A percentile compares a stretch with the other conserved stretches of the same genome.
Conservation (phyloP, 768 basidiomycete species). For the Amanita rubescens region DNA sequence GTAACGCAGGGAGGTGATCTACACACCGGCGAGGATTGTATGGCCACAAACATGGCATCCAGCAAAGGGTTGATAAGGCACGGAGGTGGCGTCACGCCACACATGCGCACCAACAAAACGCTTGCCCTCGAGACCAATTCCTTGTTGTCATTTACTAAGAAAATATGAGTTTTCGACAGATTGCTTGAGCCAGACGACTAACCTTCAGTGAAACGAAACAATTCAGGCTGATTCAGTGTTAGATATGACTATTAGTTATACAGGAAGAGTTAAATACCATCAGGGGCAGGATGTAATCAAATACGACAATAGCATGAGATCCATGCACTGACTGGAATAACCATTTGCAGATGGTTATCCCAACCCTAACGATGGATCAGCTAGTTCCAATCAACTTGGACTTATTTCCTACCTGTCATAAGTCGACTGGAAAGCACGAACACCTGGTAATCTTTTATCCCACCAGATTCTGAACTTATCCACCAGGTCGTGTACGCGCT, state of each 20-base stretch:
- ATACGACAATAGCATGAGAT: constrained; percentile 65
- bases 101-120: constrained; percentile 73
- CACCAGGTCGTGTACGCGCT: constrained; percentile 53
- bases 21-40: constrained; percentile 66
- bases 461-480: constrained; percentile 64
- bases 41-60: constrained; percentile 66
- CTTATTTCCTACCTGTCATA: constrained; percentile 57
- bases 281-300: constrained; percentile 76
- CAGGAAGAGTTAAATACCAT: constrained; percentile 42
- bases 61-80: constrained; percentile 63
- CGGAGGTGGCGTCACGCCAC: constrained; percentile 73
- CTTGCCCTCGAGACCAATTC: constrained; percentile 61
- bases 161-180: background rate
- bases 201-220: constrained; percentile 73
- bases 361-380: constrained; percentile 35
- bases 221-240: constrained; percentile 45
- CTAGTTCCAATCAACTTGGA: constrained; percentile 2
- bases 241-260: background rate
- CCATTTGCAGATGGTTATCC: constrained; percentile 69
- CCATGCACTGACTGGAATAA: constrained; percentile 69
- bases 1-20: background rate
- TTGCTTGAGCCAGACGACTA: constrained; percentile 10
- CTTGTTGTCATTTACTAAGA: constrained; percentile 62
- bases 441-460: constrained; percentile 60
- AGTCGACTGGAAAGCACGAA: constrained; percentile 76